Conservation (phyloP, 202 grass and related monocot species). For the Digitaria exilis region DNA sequence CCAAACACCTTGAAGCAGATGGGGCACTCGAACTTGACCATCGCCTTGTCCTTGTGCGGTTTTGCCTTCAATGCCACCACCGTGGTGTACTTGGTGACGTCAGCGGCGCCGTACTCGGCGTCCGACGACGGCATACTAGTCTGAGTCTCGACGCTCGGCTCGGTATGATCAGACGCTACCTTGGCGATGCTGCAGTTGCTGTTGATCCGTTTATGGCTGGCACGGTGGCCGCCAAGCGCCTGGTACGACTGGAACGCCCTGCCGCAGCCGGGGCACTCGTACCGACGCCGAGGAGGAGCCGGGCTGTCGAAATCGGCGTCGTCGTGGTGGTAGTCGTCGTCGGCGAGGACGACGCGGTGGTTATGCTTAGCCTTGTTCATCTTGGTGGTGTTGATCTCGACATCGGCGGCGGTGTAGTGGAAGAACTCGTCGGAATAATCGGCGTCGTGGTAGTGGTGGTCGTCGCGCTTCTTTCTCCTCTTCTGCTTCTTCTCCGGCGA, state of each 20-base stretch:
- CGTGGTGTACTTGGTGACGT: neutral
- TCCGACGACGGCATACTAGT: constrained; percentile 12
- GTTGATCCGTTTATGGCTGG: constrained; percentile 59
- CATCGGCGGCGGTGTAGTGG: neutral
- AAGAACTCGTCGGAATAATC: constrained; percentile 17
- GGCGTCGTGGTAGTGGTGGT: neutral
- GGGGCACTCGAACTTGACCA: constrained; percentile 65
- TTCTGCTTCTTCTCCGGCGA: constrained; percentile 8
- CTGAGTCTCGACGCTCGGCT: constrained; percentile 29
- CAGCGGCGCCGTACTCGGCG: neutral
- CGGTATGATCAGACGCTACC: neutral
- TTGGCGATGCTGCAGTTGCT: constrained; percentile 37
- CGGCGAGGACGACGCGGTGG: neutral
- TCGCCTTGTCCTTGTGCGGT: neutral
- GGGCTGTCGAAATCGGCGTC: no score
- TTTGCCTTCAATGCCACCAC: neutral
- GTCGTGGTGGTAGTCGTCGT: neutral
- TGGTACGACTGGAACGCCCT: constrained; percentile 63
- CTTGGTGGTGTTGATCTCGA: neutral
- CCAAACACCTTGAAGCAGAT: constrained; percentile 72
- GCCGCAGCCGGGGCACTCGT: constrained; percentile 55
- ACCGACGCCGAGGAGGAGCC: constrained; percentile 6
- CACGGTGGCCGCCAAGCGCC: constrained; percentile 58
- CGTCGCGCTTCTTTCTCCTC: neutral
- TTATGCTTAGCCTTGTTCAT: constrained; percentile 6